These are phyloP conservation scores for Gentiana macrophylla DNA, from an alignment of 257 asterid species.

Conservation along the genomic window DNA sequence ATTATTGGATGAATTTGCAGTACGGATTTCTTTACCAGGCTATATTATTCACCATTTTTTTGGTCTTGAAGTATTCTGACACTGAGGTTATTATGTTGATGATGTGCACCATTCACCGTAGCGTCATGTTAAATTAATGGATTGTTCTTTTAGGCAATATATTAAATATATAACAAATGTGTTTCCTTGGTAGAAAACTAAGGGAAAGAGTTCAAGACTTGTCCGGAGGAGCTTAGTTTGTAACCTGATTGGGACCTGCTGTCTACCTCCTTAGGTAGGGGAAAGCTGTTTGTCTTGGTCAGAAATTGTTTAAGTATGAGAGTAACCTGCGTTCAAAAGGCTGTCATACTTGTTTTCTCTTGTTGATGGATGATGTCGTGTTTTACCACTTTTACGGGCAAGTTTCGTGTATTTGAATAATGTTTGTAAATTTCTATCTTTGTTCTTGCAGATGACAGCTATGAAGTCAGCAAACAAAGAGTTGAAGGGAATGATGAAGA, in stretches of 20 bases:
- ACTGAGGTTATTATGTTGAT: no score
- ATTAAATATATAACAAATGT: slow-evolving; percentile 30
- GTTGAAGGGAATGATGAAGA: slow-evolving; percentile 98
- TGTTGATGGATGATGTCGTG: neutral
- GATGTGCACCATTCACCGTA: no score
- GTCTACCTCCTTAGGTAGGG: slow-evolving; percentile 72
- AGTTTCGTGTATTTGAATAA: slow-evolving; percentile 2
- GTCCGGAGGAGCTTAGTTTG: slow-evolving; percentile 41
- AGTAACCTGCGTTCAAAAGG: slow-evolving; percentile 10
- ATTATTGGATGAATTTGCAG: no score
- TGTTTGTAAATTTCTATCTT: slow-evolving; percentile 5
- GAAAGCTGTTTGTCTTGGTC: slow-evolving; percentile 23
- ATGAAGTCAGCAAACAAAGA: slow-evolving; percentile 92
- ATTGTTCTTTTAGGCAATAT: slow-evolving; percentile 1
- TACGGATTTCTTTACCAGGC: no score
- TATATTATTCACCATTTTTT: no score
- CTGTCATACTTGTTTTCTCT: neutral
- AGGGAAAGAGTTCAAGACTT: slow-evolving; percentile 52
- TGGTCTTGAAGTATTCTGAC: no score
- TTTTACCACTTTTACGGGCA: no score
- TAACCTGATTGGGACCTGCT: slow-evolving; percentile 66
- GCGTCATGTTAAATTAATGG: no score
- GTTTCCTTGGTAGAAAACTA: slow-evolving; percentile 57
- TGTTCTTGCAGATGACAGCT: slow-evolving; percentile 74
- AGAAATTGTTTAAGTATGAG: slow-evolving; percentile 10